Base-by-base conservation (phyloP, 2,329 filamentous ascomycete species). In the Hypoxylon rubiginosum region DNA sequence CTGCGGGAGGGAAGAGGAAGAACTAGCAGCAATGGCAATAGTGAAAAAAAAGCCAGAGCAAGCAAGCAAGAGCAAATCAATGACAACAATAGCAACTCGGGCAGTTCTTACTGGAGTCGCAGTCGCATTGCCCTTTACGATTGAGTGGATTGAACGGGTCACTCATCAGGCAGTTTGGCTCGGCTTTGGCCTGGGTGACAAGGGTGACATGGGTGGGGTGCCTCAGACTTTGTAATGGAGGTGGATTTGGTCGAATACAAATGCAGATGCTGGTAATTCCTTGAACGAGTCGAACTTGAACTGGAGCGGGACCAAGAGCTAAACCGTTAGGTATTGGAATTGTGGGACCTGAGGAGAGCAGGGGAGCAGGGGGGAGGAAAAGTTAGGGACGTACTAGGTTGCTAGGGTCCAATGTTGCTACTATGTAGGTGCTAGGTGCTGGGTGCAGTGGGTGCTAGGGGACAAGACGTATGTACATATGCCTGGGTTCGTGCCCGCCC, bases 191-290 rank as follows among this genome's bases (percentile, higher is more conserved):
- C 62, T 69, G 46, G 58, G 48, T 61, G 66, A 69, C 68, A 69
- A 66, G 68, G 68, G 66, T 67, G 66, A 69, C 68, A 69, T 67
- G 68, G 68, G 66, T 67, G 67, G 64, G 67, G 64, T 68, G 63
- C 56, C 62, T 66, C 55, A 66, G 59, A 61, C 63, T 68, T 63
- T 66, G 65, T 70, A 68, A 62, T 68, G 60, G 68, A 55, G 55
- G 41, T 59, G 54, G 55, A 50, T 41, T 52, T 43, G 34, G 32
- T 54, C 45, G 36, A 55, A 58, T 58, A 49, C 54, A 62, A 51
- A 61, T 64, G 59, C 53, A 62, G 65, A 69, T 69, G 67, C 64
- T 69, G 61, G 67, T 69, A 67, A 69, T 69, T 67, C 67, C 64
- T 58, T 60, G 58, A 69, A 60, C 53, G 43, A 67, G 59, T 26